Evolutionary conservation across 208 protist genomes (phyloP), one percentile per base, ranked within the genome.

Genomic region (Trypanosoma mega): DNA sequence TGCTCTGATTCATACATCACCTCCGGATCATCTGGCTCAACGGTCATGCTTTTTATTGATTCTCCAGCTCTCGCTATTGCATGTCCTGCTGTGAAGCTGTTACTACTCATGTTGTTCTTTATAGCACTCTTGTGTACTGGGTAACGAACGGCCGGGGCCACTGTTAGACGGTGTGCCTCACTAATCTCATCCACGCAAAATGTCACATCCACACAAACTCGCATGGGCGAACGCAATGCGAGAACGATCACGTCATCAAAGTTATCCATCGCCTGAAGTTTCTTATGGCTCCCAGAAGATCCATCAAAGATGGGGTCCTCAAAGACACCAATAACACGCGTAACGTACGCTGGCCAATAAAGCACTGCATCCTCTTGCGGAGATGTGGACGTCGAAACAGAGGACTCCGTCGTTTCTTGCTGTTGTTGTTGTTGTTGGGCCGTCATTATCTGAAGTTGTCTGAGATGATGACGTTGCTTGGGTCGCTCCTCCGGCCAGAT

Each of bases 311-410:
- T 27, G n/a, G 49, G 21, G n/a, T 77, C 70, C 51, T 71, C 64
- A 58, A 85, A 77, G n/a, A 76, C 63, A 24, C 78, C 78, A 3
- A 72, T 46, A 4, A 80, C 64, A 21, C 69, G 58, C 2, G 56
- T 83, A 43, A 92, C 69, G 69, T 72, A 70, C 14, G 85, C 85
- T 8, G 85, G 85, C 85, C 85, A 92, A 44, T 92, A 92, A 12
- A 86, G 63, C 30, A 55, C n/a, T 16, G 44, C 53, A 44, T 44
- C 0, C 49, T 41, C 16, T 30, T 50, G n/a, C 49, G 44, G 44
- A 16, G 3, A 37, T 21, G 36, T 18, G 52, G 30, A n/a, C 23
- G 61, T 39, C 27, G 31, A 24, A 30, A 43, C 54, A 26, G 2
- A 30, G 39, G 18, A 34, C 27, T 31, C 20, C 20, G 21, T 21